Conservation (phyloP, 495 filamentous ascomycete species). For the Chaetomium cochliodes region DNA sequence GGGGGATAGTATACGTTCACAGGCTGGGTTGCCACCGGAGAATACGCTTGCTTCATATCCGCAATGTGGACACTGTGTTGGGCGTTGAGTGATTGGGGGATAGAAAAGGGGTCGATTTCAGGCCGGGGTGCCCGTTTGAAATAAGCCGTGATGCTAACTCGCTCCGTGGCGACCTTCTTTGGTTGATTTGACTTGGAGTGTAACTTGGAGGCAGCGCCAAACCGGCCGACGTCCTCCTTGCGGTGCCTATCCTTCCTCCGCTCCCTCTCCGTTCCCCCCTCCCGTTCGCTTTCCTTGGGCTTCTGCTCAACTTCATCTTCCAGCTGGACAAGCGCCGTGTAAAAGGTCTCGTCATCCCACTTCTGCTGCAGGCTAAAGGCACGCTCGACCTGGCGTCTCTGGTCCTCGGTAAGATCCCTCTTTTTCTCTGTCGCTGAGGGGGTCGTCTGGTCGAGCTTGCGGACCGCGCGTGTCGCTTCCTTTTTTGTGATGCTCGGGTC, state of each 20-base stretch:
- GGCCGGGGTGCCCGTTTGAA: slow-evolving; percentile 37
- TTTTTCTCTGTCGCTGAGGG: slow-evolving; percentile 32
- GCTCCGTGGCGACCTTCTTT: slow-evolving; percentile 21
- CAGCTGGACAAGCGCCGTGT: slow-evolving; percentile 38
- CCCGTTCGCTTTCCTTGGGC: slow-evolving; percentile 10
- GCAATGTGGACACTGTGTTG: slow-evolving; percentile 7
- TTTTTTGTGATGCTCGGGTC: slow-evolving; percentile 30
- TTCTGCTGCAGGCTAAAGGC: slow-evolving; percentile 21
- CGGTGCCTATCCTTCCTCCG: not conserved
- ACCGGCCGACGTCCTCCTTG: not conserved
- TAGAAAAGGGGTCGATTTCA: slow-evolving; percentile 28
- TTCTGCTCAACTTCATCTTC: slow-evolving; percentile 30
- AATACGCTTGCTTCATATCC: slow-evolving; percentile 13
- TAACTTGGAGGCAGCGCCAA: not conserved
- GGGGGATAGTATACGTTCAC: not conserved
- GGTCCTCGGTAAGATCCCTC: slow-evolving; percentile 25
- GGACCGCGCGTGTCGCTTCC: slow-evolving; percentile 31
- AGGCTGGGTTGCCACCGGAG: not conserved
- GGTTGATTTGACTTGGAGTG: slow-evolving; percentile 11
- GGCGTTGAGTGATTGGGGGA: slow-evolving; percentile 26
- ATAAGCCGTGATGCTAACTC: slow-evolving; percentile 39
- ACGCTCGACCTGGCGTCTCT: slow-evolving; percentile 38
- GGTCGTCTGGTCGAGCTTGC: slow-evolving; percentile 32
- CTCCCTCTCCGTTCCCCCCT: slow-evolving; percentile 9
- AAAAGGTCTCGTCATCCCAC: slow-evolving; percentile 30